Percentiles rank a stretch among this genome's conserved stretches.
Evolutionary conservation across 2,329 filamentous ascomycete species (phyloP).

Genomic region (Exophiala viscosa): DNA sequence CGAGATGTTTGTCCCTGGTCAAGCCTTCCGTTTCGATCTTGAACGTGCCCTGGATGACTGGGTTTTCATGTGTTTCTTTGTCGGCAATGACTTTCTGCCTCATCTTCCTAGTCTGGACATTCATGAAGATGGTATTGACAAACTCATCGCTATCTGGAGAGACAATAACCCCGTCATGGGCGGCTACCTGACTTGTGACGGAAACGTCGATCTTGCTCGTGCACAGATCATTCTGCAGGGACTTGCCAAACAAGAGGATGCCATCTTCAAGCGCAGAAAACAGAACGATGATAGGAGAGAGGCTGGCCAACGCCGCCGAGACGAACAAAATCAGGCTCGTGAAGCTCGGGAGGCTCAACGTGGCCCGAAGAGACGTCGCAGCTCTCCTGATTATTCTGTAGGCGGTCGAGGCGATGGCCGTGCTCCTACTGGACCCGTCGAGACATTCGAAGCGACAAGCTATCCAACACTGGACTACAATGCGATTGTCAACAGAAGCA

Average conservation of each 20-base stretch:
- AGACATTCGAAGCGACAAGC: constrained; percentile 22
- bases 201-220: constrained; percentile 78
- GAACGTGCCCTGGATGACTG: constrained; percentile 94
- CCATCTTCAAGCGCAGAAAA: constrained; percentile 84
- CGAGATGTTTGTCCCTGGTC: constrained; percentile 76
- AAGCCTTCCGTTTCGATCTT: constrained; percentile 86
- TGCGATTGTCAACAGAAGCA: constrained; percentile 74
- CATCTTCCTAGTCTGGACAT: constrained; percentile 97
- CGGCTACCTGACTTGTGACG: constrained; percentile 93
- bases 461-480: constrained; percentile 68
- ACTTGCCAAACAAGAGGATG: constrained; percentile 86
- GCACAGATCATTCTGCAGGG: constrained; percentile 86
- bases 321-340: constrained; percentile 61
- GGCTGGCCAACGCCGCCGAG: constrained; percentile 73
- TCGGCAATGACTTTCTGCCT: constrained; percentile 96
- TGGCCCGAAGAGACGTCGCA: constrained; percentile 40
- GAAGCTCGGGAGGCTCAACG: constrained; percentile 38
- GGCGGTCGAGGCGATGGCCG: constrained; percentile 24
- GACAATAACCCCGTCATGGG: constrained; percentile 89
- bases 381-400: constrained; percentile 43
- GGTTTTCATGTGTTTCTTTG: constrained; percentile 99
- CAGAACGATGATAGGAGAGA: constrained; percentile 81
- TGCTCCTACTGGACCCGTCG: constrained; percentile 44
- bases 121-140: constrained; percentile 94
- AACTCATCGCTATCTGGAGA: constrained; percentile 92